Conservation (phyloP, 352 stramenopile species). For the Blastocystis hominis region DNA sequence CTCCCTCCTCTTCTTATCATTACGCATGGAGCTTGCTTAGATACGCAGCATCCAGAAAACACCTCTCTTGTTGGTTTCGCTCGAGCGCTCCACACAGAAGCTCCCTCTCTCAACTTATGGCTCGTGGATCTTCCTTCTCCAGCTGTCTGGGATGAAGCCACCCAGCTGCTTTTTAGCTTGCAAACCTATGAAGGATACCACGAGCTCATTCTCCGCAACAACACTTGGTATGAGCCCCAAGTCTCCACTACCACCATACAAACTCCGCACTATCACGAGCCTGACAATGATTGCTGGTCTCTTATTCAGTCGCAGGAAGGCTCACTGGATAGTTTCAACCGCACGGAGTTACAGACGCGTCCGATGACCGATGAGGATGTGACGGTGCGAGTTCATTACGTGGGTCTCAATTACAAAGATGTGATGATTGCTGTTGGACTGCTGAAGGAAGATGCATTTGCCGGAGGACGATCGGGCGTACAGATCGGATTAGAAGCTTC, state of each 20-base stretch:
- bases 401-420: constrained; percentile 56
- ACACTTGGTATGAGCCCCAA: constrained; percentile 22
- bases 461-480: constrained; percentile 28
- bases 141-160: neutral
- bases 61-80: constrained; percentile 22
- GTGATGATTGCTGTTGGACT: constrained; percentile 50
- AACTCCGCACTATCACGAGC: neutral
- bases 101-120: neutral
- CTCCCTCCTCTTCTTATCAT: constrained; percentile 6
- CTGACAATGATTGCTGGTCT: neutral
- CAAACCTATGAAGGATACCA: neutral
- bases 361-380: constrained; percentile 33
- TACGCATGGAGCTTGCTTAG: neutral
- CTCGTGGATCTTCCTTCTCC: neutral
- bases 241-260: neutral
- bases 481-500: constrained; percentile 38
- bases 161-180: neutral
- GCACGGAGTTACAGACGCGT: neutral
- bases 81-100: constrained; percentile 19
- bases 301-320: constrained; percentile 10
- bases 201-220: neutral
- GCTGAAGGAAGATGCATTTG: constrained; percentile 54
- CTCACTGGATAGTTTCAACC: constrained; percentile 8
- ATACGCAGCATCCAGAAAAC: neutral
- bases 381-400: neutral